Evolutionary conservation across 257 asterid genomes (phyloP), one percentile per base, ranked within the genome.

Genomic region (Solanum chilense): DNA sequence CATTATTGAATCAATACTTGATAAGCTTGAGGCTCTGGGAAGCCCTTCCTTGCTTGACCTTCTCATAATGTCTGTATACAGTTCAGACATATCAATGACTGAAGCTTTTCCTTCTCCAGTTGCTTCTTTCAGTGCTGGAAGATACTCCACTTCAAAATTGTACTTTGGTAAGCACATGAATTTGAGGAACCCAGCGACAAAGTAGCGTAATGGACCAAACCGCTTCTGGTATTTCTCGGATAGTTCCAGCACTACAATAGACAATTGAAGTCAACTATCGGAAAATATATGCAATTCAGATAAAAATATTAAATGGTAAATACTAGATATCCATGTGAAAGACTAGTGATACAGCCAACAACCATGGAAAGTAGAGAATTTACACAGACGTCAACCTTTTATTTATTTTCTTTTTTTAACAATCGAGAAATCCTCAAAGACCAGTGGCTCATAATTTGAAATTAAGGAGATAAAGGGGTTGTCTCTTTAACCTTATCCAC

Each of bases 31-130:
- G 82, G 99, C 96, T 83, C 99, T 95, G 41, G 97, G 98, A 86
- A 97, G 96, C 87, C 99, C 98, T 90, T 95, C 98, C 89, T 91
- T 97, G 96, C 95, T 92, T 66, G 99, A 97, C 90, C 98, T 92
- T 82, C 93, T 93, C 99, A 96, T 97, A 89, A 97, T 93, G 86
- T 97, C 99, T 6, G 97, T 93, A 91, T 95, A 97, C 66, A 97
- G 91, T 88, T 95, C 98, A 5, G 99, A 93, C 96, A 95, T 94
- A 90, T 97, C 99, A 41, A 97, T 89, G 87, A 92, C 91, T 5
- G 91, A 86, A 88, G 73, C 89, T 82, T 95, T 94, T 29, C 91
- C 95, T 49, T 91, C 95, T 81, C 89, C 90, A 84, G 91, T 82
- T 85, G 86, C 86, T 85, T 90, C 98, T 87, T 87, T 90, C 66